phyloP scores from a whole-genome alignment of 192 early-diverging fungal species.

The Linnemannia elongata region DNA sequence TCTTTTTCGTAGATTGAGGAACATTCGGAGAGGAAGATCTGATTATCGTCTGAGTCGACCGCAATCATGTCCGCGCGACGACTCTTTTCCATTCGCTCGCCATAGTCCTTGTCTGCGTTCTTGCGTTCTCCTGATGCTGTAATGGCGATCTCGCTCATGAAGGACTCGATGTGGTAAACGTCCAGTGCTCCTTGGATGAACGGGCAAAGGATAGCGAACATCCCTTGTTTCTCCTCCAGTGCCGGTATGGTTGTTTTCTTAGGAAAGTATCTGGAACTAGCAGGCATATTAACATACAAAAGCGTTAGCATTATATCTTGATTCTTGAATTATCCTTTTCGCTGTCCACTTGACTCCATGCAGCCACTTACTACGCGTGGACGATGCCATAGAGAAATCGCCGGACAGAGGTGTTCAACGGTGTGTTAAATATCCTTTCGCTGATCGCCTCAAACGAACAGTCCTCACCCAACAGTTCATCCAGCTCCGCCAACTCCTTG shows the following conservation, averaged over 20 bases:
- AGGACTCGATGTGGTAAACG: conserved; percentile 20
- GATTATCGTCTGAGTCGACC: conserved; percentile 4
- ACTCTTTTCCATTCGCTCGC: conserved; percentile 12
- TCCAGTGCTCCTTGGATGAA: conserved; percentile 25
- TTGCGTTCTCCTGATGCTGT: conserved; percentile 10
- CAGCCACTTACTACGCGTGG: conserved; percentile 8
- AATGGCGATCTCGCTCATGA: conserved; percentile 35
- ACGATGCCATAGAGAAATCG: conserved; percentile 17
- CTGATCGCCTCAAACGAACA: conserved; percentile 14
- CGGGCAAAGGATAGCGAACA: conserved; percentile 31
- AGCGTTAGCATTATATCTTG: neutral
- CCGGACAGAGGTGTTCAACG: conserved; percentile 18
- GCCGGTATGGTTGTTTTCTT: conserved; percentile 5
- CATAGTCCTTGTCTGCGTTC: conserved; percentile 14
- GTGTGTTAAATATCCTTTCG: conserved; percentile 9
- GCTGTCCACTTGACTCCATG: neutral
- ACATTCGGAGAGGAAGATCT: conserved; percentile 25
- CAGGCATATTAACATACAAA: neutral
- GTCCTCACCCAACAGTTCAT: neutral
- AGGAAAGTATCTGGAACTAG: conserved; percentile 2
- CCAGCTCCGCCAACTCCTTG: conserved; percentile 12
- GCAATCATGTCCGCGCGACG: conserved; percentile 25
- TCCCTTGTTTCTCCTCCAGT: conserved; percentile 25
- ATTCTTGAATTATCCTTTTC: neutral
- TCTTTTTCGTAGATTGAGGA: conserved; percentile 28